Conservation (phyloP, 2,329 filamentous ascomycete genomes). For the Colletotrichum sansevieriae region DNA sequence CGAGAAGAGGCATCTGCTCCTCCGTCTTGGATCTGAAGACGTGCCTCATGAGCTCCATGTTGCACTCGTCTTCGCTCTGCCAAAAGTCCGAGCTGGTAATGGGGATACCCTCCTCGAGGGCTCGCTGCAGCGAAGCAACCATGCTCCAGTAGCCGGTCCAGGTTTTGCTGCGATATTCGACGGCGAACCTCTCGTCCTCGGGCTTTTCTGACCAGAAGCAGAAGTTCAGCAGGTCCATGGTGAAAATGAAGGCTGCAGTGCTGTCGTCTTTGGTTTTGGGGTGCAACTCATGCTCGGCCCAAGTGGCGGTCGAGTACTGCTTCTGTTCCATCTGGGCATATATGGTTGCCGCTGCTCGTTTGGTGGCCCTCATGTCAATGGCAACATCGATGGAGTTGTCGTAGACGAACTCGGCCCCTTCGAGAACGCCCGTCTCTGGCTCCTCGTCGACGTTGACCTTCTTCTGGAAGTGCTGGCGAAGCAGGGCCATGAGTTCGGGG, state of each 20-base stretch:
- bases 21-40: slow-evolving; percentile 90
- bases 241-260: slow-evolving; percentile 93
- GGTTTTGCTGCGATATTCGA: slow-evolving; percentile 82
- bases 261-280: slow-evolving; percentile 84
- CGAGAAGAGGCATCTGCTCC: slow-evolving; percentile 87
- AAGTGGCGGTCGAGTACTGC: slow-evolving; percentile 84
- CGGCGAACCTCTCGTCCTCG: slow-evolving; percentile 80
- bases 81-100: slow-evolving; percentile 93
- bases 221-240: slow-evolving; percentile 97
- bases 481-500: slow-evolving; percentile 85
- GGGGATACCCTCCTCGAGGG: slow-evolving; percentile 89
- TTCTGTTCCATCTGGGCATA: slow-evolving; percentile 86
- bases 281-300: slow-evolving; percentile 91
- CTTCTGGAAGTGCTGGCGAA: slow-evolving; percentile 82
- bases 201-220: slow-evolving; percentile 89
- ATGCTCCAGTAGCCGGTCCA: slow-evolving; percentile 98
- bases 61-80: slow-evolving; percentile 81
- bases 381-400: slow-evolving; percentile 95
- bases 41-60: slow-evolving; percentile 77
- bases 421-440: slow-evolving; percentile 84
- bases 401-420: slow-evolving; percentile 87
- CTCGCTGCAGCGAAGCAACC: slow-evolving; percentile 87
- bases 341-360: slow-evolving; percentile 84
- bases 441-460: slow-evolving; percentile 67
- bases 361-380: slow-evolving; percentile 85